A percentile compares a stretch with the other conserved stretches of the same genome.
phyloP scores from a whole-genome alignment of 2,329 filamentous ascomycete species.

The Ophiobolus disseminans region DNA sequence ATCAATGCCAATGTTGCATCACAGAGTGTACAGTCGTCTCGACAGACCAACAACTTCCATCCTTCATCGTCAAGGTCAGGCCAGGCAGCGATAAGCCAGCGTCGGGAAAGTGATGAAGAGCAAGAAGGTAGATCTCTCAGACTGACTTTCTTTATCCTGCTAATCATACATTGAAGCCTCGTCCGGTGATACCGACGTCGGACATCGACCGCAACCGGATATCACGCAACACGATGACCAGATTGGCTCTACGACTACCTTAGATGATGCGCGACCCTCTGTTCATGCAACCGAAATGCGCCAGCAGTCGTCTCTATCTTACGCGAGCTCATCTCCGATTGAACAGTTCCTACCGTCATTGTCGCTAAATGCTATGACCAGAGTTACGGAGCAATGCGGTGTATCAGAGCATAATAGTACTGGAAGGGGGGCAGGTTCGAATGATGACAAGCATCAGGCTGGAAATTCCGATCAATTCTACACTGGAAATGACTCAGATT shows the following conservation, averaged over 20 bases:
- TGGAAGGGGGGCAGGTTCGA: neutral
- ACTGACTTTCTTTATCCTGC: neutral
- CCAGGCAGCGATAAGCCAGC: constrained; percentile 2
- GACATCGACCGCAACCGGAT: constrained; percentile 2
- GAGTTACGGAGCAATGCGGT: neutral
- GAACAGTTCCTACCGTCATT: neutral
- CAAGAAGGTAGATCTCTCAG: constrained; percentile 4
- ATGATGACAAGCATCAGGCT: neutral
- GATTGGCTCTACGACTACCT: constrained; percentile 4
- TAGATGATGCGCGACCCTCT: neutral
- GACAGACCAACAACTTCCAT: constrained; percentile 3
- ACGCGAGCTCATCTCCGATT: neutral
- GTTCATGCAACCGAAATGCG: neutral
- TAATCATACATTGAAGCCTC: constrained; percentile 5
- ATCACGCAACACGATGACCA: constrained; percentile 1
- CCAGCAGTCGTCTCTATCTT: neutral
- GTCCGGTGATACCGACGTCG: constrained; percentile 2
- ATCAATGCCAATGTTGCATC: neutral
- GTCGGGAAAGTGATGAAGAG: neutral
- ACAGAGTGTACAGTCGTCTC: constrained; percentile 3
- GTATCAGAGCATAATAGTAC: neutral
- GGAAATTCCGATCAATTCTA: no score
- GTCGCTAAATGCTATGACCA: neutral
- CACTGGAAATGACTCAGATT: no score
- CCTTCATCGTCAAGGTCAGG: constrained; percentile 1